Evolutionary conservation across 352 stramenopile genomes (phyloP), one percentile per base, ranked within the genome.

Genomic region (Stramenopiles sp.): DNA sequence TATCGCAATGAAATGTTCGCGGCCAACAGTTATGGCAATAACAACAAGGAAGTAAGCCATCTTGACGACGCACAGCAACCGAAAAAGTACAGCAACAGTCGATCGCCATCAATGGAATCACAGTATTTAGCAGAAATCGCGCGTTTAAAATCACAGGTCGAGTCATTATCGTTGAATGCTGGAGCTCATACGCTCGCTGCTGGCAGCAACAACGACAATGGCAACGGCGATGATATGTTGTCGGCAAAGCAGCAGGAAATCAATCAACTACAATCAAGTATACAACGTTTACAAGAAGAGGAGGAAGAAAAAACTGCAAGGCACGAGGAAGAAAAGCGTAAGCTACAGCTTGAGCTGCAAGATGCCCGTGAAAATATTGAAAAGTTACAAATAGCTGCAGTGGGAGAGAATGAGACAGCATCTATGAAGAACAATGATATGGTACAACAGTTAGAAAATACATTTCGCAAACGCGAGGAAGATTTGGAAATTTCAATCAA

Each of bases 381-480:
- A 78, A 78, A 55, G 4, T 55, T 55, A 55, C 4, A 55, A 55
- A 14, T 14, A 55, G 39, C 71, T 78, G 71, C 71, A 14, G 30
- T 8, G 4, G 71, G 22, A 78, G 31, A 78, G 4, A 33, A 4
- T 14, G 71, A 78, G 14, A 14, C 4, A 78, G 4, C 30, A 14
- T 78, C 30, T 31, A 33, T 78, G 8, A 33, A 31, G 22, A 78
- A 31, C 71, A 78, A 14, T 14, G 22, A 33, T 14, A 14, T 55
- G 4, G 14, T 78, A 14, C 4, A 78, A 33, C 1, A 78, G 30
- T 14, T 78, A 78, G 71, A 78, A 78, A 14, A 31, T 31, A 33
- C 31, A 31, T 78, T 78, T 33, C 71, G 71, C 8, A 78, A 78
- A 33, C 30, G 71, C 8, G 71, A 78, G 14, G 71, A 78, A 33